phyloP scores from a whole-genome alignment of 306 rosid genomes.

The Vigna nakashimae region DNA sequence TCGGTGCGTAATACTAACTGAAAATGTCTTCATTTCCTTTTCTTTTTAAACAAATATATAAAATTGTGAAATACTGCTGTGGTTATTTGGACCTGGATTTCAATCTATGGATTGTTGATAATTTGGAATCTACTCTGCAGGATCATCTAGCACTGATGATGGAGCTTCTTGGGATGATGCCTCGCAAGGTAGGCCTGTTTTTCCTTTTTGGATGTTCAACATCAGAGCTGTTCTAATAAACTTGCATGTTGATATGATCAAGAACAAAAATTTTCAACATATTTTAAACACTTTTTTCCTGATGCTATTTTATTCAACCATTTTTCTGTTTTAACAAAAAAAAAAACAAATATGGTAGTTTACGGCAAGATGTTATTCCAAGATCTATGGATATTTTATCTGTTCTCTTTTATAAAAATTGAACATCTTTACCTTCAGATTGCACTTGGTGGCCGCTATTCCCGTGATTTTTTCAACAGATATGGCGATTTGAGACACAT shows the following conservation, averaged over 20 bases:
- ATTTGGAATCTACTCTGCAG: slow-evolving; percentile 55
- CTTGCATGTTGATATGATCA: slow-evolving; percentile 23
- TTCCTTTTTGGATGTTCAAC: slow-evolving; percentile 10
- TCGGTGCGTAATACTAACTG: neutral
- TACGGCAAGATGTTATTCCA: slow-evolving; percentile 24
- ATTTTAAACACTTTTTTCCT: neutral
- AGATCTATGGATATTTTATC: slow-evolving; percentile 5
- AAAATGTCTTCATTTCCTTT: slow-evolving; percentile 21
- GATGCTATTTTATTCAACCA: neutral
- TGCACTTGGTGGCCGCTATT: slow-evolving; percentile 96
- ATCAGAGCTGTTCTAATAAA: neutral
- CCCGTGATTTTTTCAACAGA: slow-evolving; percentile 94
- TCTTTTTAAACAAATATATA: neutral
- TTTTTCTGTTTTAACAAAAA: neutral
- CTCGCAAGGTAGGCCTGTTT: slow-evolving; percentile 79
- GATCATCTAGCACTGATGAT: slow-evolving; percentile 98
- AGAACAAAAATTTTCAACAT: slow-evolving; percentile 1
- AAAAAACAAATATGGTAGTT: neutral
- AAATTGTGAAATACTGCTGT: slow-evolving; percentile 6
- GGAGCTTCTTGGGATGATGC: slow-evolving; percentile 99
- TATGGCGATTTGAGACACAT: slow-evolving; percentile 93
- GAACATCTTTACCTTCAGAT: slow-evolving; percentile 61
- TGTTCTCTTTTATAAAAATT: neutral
- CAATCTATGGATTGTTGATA: slow-evolving; percentile 28
- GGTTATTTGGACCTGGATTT: slow-evolving; percentile 33